These are phyloP conservation scores for Metschnikowia borealis DNA, from an alignment of 805 yeast species.

Conservation along the genomic window DNA sequence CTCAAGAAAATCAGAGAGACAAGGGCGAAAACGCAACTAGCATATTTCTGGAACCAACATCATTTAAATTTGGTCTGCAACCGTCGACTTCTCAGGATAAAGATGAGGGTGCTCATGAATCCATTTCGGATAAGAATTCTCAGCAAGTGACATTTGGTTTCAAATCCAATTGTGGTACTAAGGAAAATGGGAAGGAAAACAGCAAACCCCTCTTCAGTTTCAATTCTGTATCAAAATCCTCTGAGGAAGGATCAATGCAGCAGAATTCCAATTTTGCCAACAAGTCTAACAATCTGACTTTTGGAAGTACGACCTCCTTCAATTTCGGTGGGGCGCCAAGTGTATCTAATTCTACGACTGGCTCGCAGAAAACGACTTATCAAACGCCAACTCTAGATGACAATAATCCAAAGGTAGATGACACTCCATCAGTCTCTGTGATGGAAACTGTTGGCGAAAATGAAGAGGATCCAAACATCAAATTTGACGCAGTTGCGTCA, in stretches of 20 bases:
- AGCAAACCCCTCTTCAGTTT: neutral
- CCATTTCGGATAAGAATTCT: neutral
- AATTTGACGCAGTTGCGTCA: conserved; percentile 35
- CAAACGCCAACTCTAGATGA: neutral
- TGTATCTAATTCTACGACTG: conserved; percentile 2
- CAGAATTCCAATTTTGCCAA: neutral
- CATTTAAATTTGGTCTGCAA: neutral
- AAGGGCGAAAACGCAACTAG: neutral
- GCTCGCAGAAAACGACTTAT: neutral
- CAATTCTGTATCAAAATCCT: neutral
- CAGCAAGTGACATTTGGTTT: neutral
- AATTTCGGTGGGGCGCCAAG: neutral
- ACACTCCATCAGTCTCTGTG: neutral
- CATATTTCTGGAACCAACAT: neutral
- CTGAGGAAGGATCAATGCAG: neutral
- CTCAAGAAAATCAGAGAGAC: neutral
- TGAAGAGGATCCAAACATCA: conserved; percentile 40
- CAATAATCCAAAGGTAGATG: neutral
- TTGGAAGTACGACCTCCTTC: neutral
- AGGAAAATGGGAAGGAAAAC: neutral
- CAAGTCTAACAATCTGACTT: neutral
- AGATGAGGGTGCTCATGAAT: neutral
- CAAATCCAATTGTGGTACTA: neutral
- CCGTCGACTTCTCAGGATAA: neutral
- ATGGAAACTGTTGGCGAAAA: conserved; percentile 20